Base-by-base conservation (phyloP, 371 early-diverging fungal species). In the Syncephalastrum monosporum region DNA sequence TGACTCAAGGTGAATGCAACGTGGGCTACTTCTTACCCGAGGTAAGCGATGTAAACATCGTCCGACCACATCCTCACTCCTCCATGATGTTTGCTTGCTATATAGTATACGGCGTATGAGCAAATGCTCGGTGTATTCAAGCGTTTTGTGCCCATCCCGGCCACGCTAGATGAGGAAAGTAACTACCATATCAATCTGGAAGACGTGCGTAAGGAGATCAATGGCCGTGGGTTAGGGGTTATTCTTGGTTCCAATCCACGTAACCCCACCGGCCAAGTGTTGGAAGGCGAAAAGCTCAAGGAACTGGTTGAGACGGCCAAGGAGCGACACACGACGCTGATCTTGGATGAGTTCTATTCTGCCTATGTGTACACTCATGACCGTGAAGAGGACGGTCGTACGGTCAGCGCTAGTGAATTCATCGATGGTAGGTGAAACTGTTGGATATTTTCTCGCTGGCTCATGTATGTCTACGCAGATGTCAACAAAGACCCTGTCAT, bases 21-120 rank as follows among this genome's bases (percentile, higher is more conserved):
- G 79, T 81, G 2, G 82, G 81, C 2, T 79, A 79, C 45, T 81
- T 81, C 56, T 57, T 81, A 50, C 82, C 82, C 4, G 82, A 81
- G 57, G 57, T 50, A 47, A 25, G 29, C 16, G 2, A 16, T 7
- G n/a, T 10, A 6, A 33, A 6, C 8, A 0, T 10, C 8, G 3
- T 10, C 8, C 10, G 10, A 5, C 13, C 23, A 33, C 5, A 24
- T 3, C 15, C 10, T 15, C 6, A 14, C n/a, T 5, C 4, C 7
- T 17, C 12, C 12, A 33, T 41, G 4, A 0, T 17, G 38, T 57
- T 13, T 50, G 16, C 23, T 27, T 27, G 19, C 21, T 44, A 15
- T 47, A 12, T 47, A 57, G 52, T 81, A 81, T 33, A 79, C 79
- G 0, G 79, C 75, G 15, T 76, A 79, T 54, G 74, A 73, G 41